These are phyloP conservation scores for Penicillium sp. DNA, from an alignment of 2,329 filamentous ascomycete genomes.

Conservation along the genomic window DNA sequence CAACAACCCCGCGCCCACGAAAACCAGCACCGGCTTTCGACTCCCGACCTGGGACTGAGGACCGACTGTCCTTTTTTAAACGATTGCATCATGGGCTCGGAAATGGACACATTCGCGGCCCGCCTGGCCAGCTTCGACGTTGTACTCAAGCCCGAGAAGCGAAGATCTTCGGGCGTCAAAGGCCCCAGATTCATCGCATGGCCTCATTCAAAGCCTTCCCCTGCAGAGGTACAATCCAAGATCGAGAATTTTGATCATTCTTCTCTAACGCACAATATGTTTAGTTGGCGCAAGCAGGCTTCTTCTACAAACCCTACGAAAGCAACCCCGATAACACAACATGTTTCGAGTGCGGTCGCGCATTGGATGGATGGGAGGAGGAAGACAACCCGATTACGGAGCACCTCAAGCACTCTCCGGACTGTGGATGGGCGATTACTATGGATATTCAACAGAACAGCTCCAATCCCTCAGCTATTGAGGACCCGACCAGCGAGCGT, in stretches of 20 bases:
- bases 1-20: slow-evolving; percentile 4
- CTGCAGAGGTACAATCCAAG: slow-evolving; percentile 57
- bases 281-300: slow-evolving; percentile 86
- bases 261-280: background rate
- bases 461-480: slow-evolving; percentile 52
- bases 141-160: slow-evolving; percentile 62
- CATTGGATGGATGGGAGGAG: slow-evolving; percentile 88
- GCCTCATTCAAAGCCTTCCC: slow-evolving; percentile 72
- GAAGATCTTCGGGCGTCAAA: slow-evolving; percentile 66
- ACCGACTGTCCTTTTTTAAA: background rate
- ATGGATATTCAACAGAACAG: slow-evolving; percentile 56
- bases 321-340: slow-evolving; percentile 81
- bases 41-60: background rate
- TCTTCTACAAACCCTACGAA: slow-evolving; percentile 78
- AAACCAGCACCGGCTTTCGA: slow-evolving; percentile 2
- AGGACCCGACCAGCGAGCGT: slow-evolving; percentile 70
- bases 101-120: slow-evolving; percentile 67
- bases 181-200: slow-evolving; percentile 63
- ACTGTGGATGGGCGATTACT: slow-evolving; percentile 84
- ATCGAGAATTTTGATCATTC: background rate
- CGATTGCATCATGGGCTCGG: slow-evolving; percentile 28
- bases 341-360: slow-evolving; percentile 83
- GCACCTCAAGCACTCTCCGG: slow-evolving; percentile 77
- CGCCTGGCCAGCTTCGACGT: slow-evolving; percentile 78
- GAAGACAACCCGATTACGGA: slow-evolving; percentile 81